Percentiles rank a stretch among this genome's conserved stretches.
Evolutionary conservation across 331 rosid species (phyloP).

Genomic region (Quercus phellos): DNA sequence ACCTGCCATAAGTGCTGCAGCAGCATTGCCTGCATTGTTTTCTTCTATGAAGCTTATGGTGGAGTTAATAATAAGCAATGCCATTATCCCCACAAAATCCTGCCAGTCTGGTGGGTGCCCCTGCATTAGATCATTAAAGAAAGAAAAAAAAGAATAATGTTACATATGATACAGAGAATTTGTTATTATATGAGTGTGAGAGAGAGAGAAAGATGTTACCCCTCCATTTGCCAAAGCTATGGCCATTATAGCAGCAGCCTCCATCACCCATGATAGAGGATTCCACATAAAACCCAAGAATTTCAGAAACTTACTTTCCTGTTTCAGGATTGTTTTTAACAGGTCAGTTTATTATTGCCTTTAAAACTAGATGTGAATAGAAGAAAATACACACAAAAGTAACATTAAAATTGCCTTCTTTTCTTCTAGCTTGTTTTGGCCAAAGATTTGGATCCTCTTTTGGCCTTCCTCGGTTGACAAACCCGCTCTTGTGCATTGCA

Average conservation of each 20-base stretch:
- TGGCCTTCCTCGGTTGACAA: slow-evolving; percentile 67
- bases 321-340: slow-evolving; percentile 11
- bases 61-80: slow-evolving; percentile 62
- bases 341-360: background rate
- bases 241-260: slow-evolving; percentile 89
- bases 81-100: slow-evolving; percentile 68
- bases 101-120: slow-evolving; percentile 91
- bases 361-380: background rate
- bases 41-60: slow-evolving; percentile 90
- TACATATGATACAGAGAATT: background rate
- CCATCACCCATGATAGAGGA: slow-evolving; percentile 98
- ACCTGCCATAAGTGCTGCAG: slow-evolving; percentile 94
- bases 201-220: slow-evolving; percentile 31
- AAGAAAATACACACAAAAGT: background rate
- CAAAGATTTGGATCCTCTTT: slow-evolving; percentile 62
- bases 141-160: background rate
- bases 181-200: background rate
- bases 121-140: slow-evolving; percentile 25
- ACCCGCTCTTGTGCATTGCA: slow-evolving; percentile 72
- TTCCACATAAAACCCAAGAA: slow-evolving; percentile 98
- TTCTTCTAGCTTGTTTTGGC: slow-evolving; percentile 86
- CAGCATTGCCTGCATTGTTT: slow-evolving; percentile 96
- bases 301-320: slow-evolving; percentile 70
- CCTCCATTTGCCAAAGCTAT: slow-evolving; percentile 92
- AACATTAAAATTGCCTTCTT: slow-evolving; percentile 37